Evolutionary conservation across 75 land plant genomes (phyloP), one percentile per base, ranked within the genome.

Genomic region (Adiantum capillusveneris): DNA sequence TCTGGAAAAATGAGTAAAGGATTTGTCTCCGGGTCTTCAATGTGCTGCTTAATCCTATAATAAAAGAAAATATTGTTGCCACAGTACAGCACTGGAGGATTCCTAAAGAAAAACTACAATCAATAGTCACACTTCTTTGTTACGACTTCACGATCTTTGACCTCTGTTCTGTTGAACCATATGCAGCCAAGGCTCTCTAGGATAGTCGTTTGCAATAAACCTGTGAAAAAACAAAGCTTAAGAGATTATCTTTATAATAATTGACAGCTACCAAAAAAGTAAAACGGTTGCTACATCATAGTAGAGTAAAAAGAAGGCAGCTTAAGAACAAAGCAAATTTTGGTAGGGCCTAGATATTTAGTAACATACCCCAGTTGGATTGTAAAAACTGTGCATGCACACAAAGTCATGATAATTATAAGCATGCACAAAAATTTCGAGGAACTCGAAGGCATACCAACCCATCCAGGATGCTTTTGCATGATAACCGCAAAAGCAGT

Each of bases 391-490:
- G n/a, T n/a, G n/a, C n/a, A n/a, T n/a, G n/a, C n/a, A n/a, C n/a
- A n/a, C n/a, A n/a, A n/a, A n/a, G n/a, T n/a, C n/a, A n/a, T n/a
- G n/a, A n/a, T n/a, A n/a, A n/a, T n/a, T n/a, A n/a, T n/a, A n/a
- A n/a, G n/a, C n/a, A n/a, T n/a, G n/a, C n/a, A n/a, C n/a, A n/a
- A n/a, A n/a, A n/a, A n/a, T n/a, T n/a, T n/a, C n/a, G n/a, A n/a
- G n/a, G n/a, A n/a, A n/a, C n/a, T n/a, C n/a, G 27, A 36, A 34
- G 48, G 49, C 98, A 76, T 65, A 93, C 98, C 98, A 85, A 93
- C 98, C 98, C 98, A 93, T 21, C 95, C 98, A 43, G 90, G 87
- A 75, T 93, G 98, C 71, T 93, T 93, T 60, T 93, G 98, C 98
- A 93, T 93, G 18, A 93, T 93, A 14, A 85, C 98, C 24, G 98